Conservation (phyloP, 345 rosid genomes). For the Euphorbia peplus region DNA sequence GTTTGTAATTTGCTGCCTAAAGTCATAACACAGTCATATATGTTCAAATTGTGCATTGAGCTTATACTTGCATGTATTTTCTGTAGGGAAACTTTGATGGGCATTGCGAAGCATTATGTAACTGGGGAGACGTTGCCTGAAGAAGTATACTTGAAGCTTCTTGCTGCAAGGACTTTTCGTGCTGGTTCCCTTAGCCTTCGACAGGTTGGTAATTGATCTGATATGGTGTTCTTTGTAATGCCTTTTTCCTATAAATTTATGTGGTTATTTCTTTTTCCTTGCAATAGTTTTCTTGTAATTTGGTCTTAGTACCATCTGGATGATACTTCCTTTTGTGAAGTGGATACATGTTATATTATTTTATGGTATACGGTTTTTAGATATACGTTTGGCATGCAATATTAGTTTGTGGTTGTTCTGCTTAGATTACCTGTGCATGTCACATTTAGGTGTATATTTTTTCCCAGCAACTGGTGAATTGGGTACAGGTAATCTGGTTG, state of each 20-base stretch:
- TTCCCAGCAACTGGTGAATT: background rate
- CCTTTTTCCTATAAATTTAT: background rate
- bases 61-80: constrained; percentile 7
- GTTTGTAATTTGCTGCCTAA: too few relatives aligned
- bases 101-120: constrained; percentile 84
- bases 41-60: constrained; percentile 4
- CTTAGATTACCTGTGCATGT: background rate
- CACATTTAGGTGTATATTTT: background rate
- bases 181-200: constrained; percentile 88
- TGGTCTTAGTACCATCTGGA: too few relatives aligned
- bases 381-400: too few relatives aligned
- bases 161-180: constrained; percentile 87
- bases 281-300: background rate
- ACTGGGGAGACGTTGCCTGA: constrained; percentile 86
- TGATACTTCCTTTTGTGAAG: too few relatives aligned
- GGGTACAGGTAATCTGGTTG: background rate
- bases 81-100: constrained; percentile 83
- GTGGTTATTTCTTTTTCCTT: background rate
- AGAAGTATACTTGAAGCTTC: constrained; percentile 71
- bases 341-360: background rate
- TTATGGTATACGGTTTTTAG: too few relatives aligned
- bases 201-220: constrained; percentile 55
- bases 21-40: too few relatives aligned
- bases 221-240: background rate
- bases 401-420: background rate